A percentile compares a stretch with the other conserved stretches of the same genome.
Conservation (phyloP, 148 eudicot species). For the Silene uniflora region DNA sequence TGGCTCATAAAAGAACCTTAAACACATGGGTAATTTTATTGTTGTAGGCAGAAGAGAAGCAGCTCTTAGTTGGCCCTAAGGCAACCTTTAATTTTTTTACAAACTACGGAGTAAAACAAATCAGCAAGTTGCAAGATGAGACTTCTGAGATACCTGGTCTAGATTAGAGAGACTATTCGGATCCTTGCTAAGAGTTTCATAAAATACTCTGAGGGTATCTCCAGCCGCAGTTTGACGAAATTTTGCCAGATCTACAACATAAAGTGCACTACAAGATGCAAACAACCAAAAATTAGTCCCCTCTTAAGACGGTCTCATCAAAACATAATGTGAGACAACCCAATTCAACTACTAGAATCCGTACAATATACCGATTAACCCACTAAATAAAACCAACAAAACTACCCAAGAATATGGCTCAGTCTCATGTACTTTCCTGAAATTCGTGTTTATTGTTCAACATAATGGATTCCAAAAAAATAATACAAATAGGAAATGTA, state of each 20-base stretch:
- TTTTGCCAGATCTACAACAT: conserved; percentile 87
- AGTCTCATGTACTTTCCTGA: background rate
- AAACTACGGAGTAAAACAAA: conserved; percentile 1
- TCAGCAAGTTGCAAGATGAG: background rate
- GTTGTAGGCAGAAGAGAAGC: background rate
- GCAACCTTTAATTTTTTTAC: background rate
- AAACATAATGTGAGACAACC: background rate
- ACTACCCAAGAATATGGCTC: background rate
- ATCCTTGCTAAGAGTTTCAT: conserved; percentile 97
- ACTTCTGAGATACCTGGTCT: conserved; percentile 63
- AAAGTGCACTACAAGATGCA: conserved; percentile 71
- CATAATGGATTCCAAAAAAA: background rate
- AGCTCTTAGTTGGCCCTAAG: background rate
- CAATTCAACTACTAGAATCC: background rate
- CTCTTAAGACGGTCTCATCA: background rate
- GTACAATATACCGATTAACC: background rate
- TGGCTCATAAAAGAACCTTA: background rate
- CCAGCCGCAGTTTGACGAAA: conserved; percentile 97
- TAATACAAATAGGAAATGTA: background rate
- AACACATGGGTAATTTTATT: background rate
- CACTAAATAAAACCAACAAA: background rate
- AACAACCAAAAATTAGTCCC: conserved; percentile 8
- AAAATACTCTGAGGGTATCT: conserved; percentile 82
- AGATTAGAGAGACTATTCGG: conserved; percentile 97
- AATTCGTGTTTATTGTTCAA: background rate